Evolutionary conservation across 1,139 yeast species (phyloP), one percentile per base, ranked within the genome.

Genomic region (Pichia sp.): DNA sequence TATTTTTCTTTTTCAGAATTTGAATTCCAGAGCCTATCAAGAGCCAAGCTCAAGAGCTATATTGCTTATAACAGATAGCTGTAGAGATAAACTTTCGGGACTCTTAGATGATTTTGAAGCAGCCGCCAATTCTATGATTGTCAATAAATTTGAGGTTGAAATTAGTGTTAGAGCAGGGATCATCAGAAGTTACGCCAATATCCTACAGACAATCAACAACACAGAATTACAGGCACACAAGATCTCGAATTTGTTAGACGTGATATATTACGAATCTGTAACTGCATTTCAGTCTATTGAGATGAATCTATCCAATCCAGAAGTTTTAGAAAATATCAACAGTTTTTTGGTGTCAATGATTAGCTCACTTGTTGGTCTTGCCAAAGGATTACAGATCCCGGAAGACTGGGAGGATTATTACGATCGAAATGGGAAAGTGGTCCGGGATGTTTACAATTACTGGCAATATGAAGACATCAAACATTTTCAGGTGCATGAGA

Each of bases 321-420:
- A 53, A 8, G 11, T 49, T 29, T 45, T 51, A n/a, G 51, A 53
- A 30, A 34, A 49, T 15, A 53, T 55, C 15, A 44, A 53, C 4
- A 29, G 41, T 3, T 55, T 47, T 46, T 41, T 48, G 40, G 16
- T 51, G 19, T 56, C 58, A 8, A 46, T 56, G 47, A 38, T 51
- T 11, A 30, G 45, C 15, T 87, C 90, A 65, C 68, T 89, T 0
- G 76, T 76, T 23, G 88, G 85, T 55, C 71, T 88, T 13, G 93
- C 90, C 0, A 84, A 82, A 56, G 90, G 92, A 0, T 70, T 86
- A 61, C 76, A 77, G 49, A 67, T 80, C 5, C 83, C 87, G 0
- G 87, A 80, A 45, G 89, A 84, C 30, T 63, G 73, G 13, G 80
- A 78, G 15, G 77, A 74, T 16, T 69, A 70, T 54, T 70, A 70